Base-by-base conservation (phyloP, 495 filamentous ascomycete species). In the Entonaema liquescens region DNA sequence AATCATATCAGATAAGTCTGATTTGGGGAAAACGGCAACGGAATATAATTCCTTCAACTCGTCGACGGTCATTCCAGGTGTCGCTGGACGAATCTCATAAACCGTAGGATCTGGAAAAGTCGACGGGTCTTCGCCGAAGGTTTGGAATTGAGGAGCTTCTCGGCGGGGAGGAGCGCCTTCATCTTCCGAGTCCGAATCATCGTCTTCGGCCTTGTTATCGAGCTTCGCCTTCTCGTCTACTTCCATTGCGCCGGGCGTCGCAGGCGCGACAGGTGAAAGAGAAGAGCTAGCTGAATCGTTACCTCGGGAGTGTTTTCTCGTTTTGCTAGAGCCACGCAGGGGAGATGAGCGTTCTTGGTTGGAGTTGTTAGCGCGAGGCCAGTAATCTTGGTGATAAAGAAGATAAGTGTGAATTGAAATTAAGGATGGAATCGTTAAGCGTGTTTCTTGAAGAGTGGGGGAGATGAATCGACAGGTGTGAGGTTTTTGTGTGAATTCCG, bases 81-180 rank as follows among this genome's bases (percentile, higher is more conserved):
- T 86, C 8, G 93, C 82, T 1, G 90, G 85, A 13, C 91, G 90
- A 63, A 99, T 97, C 62, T 98, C 90, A 79, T 99, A 99, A 54
- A 98, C 85, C 38, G 94, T 98, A 0, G 94, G 93, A 74, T 99
- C 95, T 70, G 93, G 91, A 70, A 93, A 97, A 19, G 89, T 91
- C n/a, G 92, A 89, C 0, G 94, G 94, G 75, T 98, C 93, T 11
- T 95, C 90, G 40, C 94, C 95, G 73, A 99, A 97, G 1, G 92
- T 90, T 73, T 96, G 82, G 63, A 79, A 89, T 62, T 93, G 89
- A 28, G 92, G 87, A 25, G 92, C 83, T 28, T 92, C 86, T 21
- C 91, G 89, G 12, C 89, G 89, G 1, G 93, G 92, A n/a, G 90
- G 86, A 5, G 90, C 91, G 77, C 93, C 94, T 74, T 92, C 90